Base-by-base conservation (phyloP, 352 stramenopile genomes). In the Phytophthora chlamydospora region DNA sequence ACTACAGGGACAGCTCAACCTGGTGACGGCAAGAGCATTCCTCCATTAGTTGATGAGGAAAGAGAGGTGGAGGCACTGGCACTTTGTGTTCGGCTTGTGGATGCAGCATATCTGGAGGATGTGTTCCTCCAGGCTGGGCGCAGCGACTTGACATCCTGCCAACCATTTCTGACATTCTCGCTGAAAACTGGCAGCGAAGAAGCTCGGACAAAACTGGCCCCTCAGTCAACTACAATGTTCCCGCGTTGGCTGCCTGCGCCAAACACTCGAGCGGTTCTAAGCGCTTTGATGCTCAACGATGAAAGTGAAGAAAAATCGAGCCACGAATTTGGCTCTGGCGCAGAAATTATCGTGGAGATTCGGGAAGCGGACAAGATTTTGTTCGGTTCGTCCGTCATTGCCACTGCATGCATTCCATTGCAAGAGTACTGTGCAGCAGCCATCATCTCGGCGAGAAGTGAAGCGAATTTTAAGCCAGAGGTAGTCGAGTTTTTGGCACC, bases 361-460 rank as follows among this genome's bases (percentile, higher is more conserved):
- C 77, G 84, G 46, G 84, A 93, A 68, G 66, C 76, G 13, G 83
- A 91, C 47, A 83, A 77, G 31, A 58, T 91, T 33, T 54, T 91
- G 9, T 93, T 93, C 41, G 81, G 82, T 0, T 93, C 84, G 0
- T 89, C 84, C 1, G 38, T 91, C 33, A 57, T 93, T 9, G 80
- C 78, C 16, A 76, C 66, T 4, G 75, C 68, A 11, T 66, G 48
- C 2, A 60, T 93, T 48, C 78, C 79, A 8, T 61, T 93, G 33
- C 58, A 71, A 13, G 68, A 78, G 31, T 85, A 90, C 24, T 62
- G 83, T 34, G 53, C 59, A 33, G 66, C 73, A 42, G 65, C 71
- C 13, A 71, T 84, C 34, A 76, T 73, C 32, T 45, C 52, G 31
- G 41, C 62, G 8, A 59, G 42, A 50, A 58, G 17, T 9, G 36